Base-by-base conservation (phyloP, 352 stramenopile genomes). In the Blastocystis sp. region DNA sequence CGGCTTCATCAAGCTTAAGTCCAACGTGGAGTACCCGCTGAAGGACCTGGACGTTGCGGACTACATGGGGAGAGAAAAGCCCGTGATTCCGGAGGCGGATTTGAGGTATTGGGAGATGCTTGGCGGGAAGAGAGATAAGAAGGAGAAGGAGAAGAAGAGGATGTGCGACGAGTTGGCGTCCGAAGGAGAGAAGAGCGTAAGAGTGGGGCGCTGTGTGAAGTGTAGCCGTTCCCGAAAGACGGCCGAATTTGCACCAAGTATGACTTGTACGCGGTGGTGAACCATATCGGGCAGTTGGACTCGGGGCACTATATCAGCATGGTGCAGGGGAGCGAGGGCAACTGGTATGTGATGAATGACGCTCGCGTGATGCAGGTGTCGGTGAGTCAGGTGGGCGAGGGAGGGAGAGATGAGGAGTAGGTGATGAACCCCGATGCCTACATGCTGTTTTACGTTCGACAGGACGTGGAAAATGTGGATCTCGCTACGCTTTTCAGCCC, bases 271-370 rank as follows among this genome's bases (percentile, higher is more conserved):
- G 95, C 93, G 7, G 95, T 99, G 9, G 94, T 98, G 52, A 97
- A 99, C 90, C 96, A 99, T 89, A 94, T 97, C 78, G 96, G 96
- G 34, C 95, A 93, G 1, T 91, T 98, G 0, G 95, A 94, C 41
- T 93, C 91, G 66, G 96, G 96, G 1, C 96, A 99, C 89, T 99
- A 99, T 90, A 91, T 93, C 80, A 91, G 89, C 52, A 93, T 88
- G 86, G 71, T 93, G 2, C 93, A 94, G 86, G 91, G 94, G 89
- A 90, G 94, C 1, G 93, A 95, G 43, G 93, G 93, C 40, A 97
- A 98, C 89, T 99, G 96, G 96, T 97, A 97, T 87, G 95, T 96
- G 89, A 98, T 98, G 90, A 98, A 99, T 88, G 96, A 99, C 91
- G 90, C 94, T 93, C 86, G 92, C 93, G 88, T 96, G 91, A 90